Percentiles rank a stretch among this genome's conserved stretches.
Evolutionary conservation across 495 filamentous ascomycete genomes (phyloP).

Genomic region (Penicillium chermesinum): DNA sequence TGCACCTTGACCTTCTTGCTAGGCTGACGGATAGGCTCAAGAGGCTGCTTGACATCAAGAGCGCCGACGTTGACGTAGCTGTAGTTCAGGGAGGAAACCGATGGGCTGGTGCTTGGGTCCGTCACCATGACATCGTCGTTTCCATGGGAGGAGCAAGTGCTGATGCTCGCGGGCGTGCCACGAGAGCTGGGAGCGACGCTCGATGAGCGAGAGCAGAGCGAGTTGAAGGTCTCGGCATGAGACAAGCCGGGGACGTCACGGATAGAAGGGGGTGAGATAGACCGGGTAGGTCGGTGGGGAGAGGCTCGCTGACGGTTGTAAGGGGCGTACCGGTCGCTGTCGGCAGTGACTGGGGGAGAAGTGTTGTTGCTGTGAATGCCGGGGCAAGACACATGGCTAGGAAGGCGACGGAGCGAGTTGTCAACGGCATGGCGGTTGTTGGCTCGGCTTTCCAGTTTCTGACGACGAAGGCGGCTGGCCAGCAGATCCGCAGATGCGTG

Average conservation of each 20-base stretch:
- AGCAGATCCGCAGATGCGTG: constrained; percentile 40
- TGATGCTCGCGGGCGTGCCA: constrained; percentile 39
- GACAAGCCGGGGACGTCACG: constrained; percentile 45
- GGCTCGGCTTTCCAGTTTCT: constrained; percentile 33
- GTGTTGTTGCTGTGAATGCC: constrained; percentile 25
- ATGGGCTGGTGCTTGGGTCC: constrained; percentile 32
- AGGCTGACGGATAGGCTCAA: constrained; percentile 28
- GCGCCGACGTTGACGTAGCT: constrained; percentile 32
- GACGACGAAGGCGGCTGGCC: constrained; percentile 37
- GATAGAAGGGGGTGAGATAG: constrained; percentile 48
- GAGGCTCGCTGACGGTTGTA: constrained; percentile 37
- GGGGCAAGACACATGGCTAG: constrained; percentile 33
- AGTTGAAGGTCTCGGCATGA: constrained; percentile 40
- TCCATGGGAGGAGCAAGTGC: constrained; percentile 36
- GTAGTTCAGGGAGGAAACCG: constrained; percentile 22
- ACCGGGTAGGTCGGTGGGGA: constrained; percentile 28
- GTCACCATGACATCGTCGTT: constrained; percentile 34
- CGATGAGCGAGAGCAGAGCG: constrained; percentile 47
- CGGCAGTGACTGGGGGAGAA: constrained; percentile 27
- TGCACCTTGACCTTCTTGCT: constrained; percentile 41
- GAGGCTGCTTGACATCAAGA: constrained; percentile 21
- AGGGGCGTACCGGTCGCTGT: constrained; percentile 35
- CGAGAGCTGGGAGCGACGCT: constrained; percentile 40
- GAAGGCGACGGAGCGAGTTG: constrained; percentile 21
- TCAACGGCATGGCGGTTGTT: constrained; percentile 18